phyloP scores from a whole-genome alignment of 768 basidiomycete species.

The Lactifluus subvellereus region DNA sequence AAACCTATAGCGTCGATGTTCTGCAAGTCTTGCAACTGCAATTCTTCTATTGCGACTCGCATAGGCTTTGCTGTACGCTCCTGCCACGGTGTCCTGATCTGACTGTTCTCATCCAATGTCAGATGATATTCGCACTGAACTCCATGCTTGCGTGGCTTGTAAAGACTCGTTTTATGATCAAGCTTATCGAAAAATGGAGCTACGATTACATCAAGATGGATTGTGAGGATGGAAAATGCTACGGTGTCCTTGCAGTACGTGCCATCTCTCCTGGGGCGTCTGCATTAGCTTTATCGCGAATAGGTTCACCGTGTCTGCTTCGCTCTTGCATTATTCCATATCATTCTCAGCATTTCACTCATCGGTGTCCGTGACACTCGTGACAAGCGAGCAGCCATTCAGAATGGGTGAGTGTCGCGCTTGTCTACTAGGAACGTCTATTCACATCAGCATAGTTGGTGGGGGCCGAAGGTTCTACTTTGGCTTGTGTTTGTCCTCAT shows the following conservation, averaged over 20 bases:
- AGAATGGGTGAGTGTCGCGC: constrained; percentile 72
- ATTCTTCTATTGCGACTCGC: constrained; percentile 95
- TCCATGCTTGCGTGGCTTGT: constrained; percentile 97
- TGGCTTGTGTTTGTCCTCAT: constrained; percentile 79
- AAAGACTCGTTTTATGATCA: constrained; percentile 83
- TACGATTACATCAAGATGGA: constrained; percentile 99
- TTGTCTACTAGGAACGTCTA: constrained; percentile 9
- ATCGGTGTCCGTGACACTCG: constrained; percentile 86
- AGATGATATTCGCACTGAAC: constrained; percentile 94
- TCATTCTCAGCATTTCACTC: constrained; percentile 69
- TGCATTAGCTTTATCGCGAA: constrained; percentile 6
- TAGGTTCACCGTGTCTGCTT: constrained; percentile 96
- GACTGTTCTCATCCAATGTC: constrained; percentile 4
- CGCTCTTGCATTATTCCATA: constrained; percentile 84
- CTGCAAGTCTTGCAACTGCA: constrained; percentile 98
- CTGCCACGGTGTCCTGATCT: not conserved
- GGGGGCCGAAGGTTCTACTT: constrained; percentile 92
- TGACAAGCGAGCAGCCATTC: constrained; percentile 89
- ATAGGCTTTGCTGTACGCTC: constrained; percentile 83
- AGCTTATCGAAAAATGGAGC: constrained; percentile 85
- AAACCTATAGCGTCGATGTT: constrained; percentile 78
- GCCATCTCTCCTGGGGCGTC: not conserved
- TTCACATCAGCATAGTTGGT: constrained; percentile 59
- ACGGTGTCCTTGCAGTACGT: constrained; percentile 89
- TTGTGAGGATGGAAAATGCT: constrained; percentile 88